Evolutionary conservation across 306 rosid species (phyloP).

Genomic region (Inga laurina): DNA sequence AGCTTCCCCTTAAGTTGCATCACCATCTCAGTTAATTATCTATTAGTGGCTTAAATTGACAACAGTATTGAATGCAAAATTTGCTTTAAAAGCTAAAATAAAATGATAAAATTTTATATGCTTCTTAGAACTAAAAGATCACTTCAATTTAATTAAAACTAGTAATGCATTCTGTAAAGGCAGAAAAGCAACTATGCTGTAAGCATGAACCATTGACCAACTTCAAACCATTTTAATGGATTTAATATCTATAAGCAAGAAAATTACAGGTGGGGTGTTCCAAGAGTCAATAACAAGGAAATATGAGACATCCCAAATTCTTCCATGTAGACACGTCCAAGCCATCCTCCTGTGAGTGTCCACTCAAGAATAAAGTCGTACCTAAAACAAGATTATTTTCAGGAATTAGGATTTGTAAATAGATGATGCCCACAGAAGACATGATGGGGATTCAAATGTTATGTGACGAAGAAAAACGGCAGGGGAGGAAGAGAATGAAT

Average conservation of each 20-base stretch:
- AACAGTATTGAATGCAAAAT: not conserved
- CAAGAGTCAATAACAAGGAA: conserved; percentile 81
- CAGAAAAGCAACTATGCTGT: not conserved
- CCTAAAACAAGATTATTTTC: conserved; percentile 34
- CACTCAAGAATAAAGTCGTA: conserved; percentile 29
- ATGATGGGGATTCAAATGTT: not conserved
- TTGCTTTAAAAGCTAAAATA: not conserved
- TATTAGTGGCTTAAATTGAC: not conserved
- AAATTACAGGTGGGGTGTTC: conserved; percentile 85
- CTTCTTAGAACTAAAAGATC: not conserved
- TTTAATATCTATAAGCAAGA: conserved; percentile 15
- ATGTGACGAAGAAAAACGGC: not conserved
- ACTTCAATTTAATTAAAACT: not conserved
- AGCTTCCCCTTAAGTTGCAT: not conserved
- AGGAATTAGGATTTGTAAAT: not conserved
- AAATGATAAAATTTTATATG: not conserved
- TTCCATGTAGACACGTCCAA: conserved; percentile 87
- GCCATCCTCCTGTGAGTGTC: conserved; percentile 89
- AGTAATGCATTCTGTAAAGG: not conserved
- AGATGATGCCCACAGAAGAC: not conserved
- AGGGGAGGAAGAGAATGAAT: not conserved
- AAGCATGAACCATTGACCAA: conserved; percentile 9
- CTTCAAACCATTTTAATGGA: not conserved
- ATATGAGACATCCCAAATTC: conserved; percentile 62
- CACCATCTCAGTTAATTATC: not conserved